phyloP scores from a whole-genome alignment of 805 yeast species.

The Alloascoidea africana region DNA sequence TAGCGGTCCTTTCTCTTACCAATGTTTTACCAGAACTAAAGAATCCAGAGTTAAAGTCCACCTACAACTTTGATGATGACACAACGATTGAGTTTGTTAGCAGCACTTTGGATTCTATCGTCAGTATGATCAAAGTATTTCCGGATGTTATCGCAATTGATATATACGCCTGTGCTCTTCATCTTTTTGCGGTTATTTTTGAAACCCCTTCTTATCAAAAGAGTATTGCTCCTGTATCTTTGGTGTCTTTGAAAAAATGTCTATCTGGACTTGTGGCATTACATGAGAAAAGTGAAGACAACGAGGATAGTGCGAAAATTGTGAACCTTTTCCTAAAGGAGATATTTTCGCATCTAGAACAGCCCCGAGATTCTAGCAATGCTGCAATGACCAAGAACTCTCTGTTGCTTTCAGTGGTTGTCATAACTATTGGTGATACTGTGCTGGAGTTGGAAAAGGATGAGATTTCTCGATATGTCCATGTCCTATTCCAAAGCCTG shows the following conservation, averaged over 20 bases:
- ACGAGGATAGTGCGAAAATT: slow-evolving; percentile 10
- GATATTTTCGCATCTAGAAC: slow-evolving; percentile 3
- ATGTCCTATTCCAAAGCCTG: slow-evolving; percentile 21
- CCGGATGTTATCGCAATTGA: slow-evolving; percentile 60
- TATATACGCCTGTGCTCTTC: slow-evolving; percentile 53
- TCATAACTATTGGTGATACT: slow-evolving; percentile 25
- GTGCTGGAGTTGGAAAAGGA: slow-evolving; percentile 16
- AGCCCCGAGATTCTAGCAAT: slow-evolving; percentile 4
- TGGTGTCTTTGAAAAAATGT: slow-evolving; percentile 34
- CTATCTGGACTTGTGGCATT: slow-evolving; percentile 17
- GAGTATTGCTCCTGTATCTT: slow-evolving; percentile 31
- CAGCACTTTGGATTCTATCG: slow-evolving; percentile 32
- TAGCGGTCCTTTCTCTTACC: slow-evolving; percentile 49
- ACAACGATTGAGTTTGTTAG: slow-evolving; percentile 30
- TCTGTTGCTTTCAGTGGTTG: slow-evolving; percentile 27
- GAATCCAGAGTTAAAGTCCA: slow-evolving; percentile 22
- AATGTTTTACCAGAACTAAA: slow-evolving; percentile 44
- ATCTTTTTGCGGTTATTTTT: slow-evolving; percentile 41
- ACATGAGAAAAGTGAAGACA: slow-evolving; percentile 14
- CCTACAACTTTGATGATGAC: slow-evolving; percentile 9
- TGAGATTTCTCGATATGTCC: slow-evolving; percentile 23
- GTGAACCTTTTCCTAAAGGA: slow-evolving; percentile 5
- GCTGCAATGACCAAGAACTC: slow-evolving; percentile 14
- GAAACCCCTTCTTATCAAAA: slow-evolving; percentile 26
- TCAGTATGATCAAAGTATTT: slow-evolving; percentile 47